Conservation (phyloP, 1,139 yeast species). For the Saccharomyces hybrid region DNA sequence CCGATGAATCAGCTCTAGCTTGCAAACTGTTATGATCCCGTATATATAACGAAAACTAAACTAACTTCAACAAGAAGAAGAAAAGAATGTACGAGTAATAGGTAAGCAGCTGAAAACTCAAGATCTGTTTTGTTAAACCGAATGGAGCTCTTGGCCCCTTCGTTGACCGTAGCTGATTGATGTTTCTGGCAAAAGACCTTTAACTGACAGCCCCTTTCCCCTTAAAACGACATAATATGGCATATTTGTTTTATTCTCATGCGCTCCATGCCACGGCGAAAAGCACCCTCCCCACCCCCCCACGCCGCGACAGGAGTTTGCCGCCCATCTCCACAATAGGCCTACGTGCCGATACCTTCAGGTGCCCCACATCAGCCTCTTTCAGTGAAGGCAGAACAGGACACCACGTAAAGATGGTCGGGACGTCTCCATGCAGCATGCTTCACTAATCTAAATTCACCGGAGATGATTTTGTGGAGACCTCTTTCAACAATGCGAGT, state of each 20-base stretch:
- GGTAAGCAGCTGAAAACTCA: background rate
- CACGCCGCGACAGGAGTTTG: background rate
- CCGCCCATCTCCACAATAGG: conserved; percentile 1
- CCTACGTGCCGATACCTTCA: background rate
- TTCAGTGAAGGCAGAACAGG: background rate
- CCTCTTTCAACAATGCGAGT: background rate
- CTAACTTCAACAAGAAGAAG: background rate
- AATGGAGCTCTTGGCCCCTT: background rate
- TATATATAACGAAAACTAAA: background rate
- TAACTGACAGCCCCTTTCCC: background rate
- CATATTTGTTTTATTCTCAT: background rate
- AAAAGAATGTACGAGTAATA: background rate
- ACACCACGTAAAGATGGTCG: background rate
- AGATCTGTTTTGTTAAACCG: background rate
- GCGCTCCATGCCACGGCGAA: background rate
- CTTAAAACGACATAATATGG: background rate
- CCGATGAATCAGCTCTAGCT: background rate
- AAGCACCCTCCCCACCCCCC: background rate
- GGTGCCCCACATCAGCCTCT: background rate
- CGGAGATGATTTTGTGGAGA: background rate
- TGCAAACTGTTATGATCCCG: background rate
- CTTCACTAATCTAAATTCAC: background rate
- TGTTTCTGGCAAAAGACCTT: background rate
- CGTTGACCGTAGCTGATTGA: background rate
- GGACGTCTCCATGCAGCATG: background rate